A percentile compares a stretch with the other conserved stretches of the same genome.
These are phyloP conservation scores for Beverwykella pulmonaria DNA, from an alignment of 495 filamentous ascomycete genomes.

Conservation along the genomic window DNA sequence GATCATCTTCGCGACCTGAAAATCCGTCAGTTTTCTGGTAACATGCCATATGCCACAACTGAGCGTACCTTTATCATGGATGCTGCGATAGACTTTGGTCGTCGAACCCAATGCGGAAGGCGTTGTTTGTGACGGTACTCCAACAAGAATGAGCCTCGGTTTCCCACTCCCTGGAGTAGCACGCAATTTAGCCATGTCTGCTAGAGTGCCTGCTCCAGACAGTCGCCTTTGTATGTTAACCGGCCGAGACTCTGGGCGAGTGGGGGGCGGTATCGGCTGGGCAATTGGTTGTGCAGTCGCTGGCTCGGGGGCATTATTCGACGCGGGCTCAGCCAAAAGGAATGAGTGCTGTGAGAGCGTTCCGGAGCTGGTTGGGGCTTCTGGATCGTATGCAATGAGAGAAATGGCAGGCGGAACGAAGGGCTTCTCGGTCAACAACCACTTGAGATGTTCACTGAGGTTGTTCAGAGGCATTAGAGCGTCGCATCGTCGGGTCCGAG, in stretches of 20 bases:
- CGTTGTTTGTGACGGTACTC: not conserved
- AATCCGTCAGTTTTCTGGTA: not conserved
- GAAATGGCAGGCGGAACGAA: constrained; percentile 41
- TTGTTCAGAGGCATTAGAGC: constrained; percentile 68
- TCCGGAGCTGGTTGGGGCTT: constrained; percentile 20
- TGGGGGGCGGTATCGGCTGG: constrained; percentile 13
- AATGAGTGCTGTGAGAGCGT: constrained; percentile 14
- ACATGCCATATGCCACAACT: not conserved
- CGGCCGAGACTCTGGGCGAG: constrained; percentile 2
- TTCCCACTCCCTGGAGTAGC: constrained; percentile 55
- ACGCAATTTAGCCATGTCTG: constrained; percentile 61
- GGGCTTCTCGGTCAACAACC: constrained; percentile 57
- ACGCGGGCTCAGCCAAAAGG: not conserved
- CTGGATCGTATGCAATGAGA: constrained; percentile 27
- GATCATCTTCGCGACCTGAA: not conserved
- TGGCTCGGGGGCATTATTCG: constrained; percentile 22
- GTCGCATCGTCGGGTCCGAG: constrained; percentile 30
- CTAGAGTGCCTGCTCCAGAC: constrained; percentile 17
- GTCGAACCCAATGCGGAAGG: not conserved
- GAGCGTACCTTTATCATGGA: not conserved
- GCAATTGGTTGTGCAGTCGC: constrained; percentile 2
- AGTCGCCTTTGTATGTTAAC: constrained; percentile 11
- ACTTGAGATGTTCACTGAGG: constrained; percentile 59
- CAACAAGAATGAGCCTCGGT: constrained; percentile 52
- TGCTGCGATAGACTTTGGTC: not conserved